Evolutionary conservation across 768 basidiomycete genomes (phyloP), one percentile per base, ranked within the genome.

Genomic region (Russula vinacea): DNA sequence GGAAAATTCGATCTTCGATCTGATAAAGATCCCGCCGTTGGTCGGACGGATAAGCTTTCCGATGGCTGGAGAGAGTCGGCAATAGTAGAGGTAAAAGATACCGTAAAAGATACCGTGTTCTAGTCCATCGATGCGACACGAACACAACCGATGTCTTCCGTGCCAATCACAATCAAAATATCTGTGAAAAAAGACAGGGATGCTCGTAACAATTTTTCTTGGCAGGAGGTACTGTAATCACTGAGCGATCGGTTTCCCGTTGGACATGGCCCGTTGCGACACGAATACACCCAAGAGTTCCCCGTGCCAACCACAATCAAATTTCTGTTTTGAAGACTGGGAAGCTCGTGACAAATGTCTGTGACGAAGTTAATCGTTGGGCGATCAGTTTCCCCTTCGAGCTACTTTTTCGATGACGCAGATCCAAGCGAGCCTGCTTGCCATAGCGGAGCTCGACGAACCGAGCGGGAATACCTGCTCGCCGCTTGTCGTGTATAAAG

Each of bases 301-400:
- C 22, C 35, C 26, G 33, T 50, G 26, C 53, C 32, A 42, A 17
- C 35, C 45, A 32, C 14, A 47, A 56, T 71, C 51, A 74, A 51
- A 71, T 56, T 55, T 74, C 74, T 13, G 74, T 74, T 59, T 74
- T 81, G 73, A 90, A 90, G 24, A 82, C 81, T 5, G 89, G 89
- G 74, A 92, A 92, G 70, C 86, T 91, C 37, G 87, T 79, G 13
- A 86, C 81, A 71, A 92, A 90, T 0, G 84, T 78, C 60, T 83
- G 81, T 9, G 84, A 84, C 19, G 86, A 78, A 26, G 81, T 76
- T 51, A 92, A 73, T 51, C 84, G 79, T 68, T 90, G 85, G 39
- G 84, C 73, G 56, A 92, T 78, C 19, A 78, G 69, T 44, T 71
- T 76, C 59, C 83, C 82, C n/a, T 83, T 82, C 51, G 74, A 74